Evolutionary conservation across 805 yeast genomes (phyloP).

Genomic region (Saccharomycopsis selenospora): DNA sequence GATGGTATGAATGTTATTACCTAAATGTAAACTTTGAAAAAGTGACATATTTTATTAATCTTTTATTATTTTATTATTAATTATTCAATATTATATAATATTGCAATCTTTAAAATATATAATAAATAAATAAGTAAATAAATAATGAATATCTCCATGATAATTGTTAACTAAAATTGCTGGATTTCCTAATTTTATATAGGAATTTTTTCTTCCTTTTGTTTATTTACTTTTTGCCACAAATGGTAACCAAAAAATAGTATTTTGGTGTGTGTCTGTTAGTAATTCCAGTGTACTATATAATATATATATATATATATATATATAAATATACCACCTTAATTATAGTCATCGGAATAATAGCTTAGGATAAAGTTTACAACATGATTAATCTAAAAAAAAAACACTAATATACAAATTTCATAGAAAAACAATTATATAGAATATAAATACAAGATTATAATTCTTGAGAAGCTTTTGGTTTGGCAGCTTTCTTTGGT

Average conservation of each 20-base stretch:
- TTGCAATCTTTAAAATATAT: no score
- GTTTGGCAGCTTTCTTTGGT: constrained; percentile 65
- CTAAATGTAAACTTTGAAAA: constrained; percentile 32
- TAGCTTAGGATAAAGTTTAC: no score
- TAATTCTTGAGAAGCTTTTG: constrained; percentile 62
- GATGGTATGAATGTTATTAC: constrained; percentile 39
- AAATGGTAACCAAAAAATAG: no score
- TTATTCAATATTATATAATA: no score
- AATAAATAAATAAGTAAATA: neutral
- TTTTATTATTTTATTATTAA: neutral
- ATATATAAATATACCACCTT: neutral
- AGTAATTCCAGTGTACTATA: neutral
- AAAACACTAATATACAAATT: constrained; percentile 1
- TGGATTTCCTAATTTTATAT: neutral
- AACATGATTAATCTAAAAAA: neutral
- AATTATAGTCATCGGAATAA: neutral
- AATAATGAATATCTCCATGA: neutral
- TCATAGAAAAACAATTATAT: neutral
- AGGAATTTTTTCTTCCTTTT: neutral
- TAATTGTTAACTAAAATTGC: neutral
- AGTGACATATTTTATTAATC: constrained; percentile 21
- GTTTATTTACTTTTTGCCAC: constrained; percentile 7
- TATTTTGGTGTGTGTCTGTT: neutral
- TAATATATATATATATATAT: neutral
- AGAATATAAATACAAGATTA: constrained; percentile 26